These are phyloP conservation scores for Leucoagaricus sp. DNA, from an alignment of 1,284 basidiomycete genomes.

Conservation along the genomic window DNA sequence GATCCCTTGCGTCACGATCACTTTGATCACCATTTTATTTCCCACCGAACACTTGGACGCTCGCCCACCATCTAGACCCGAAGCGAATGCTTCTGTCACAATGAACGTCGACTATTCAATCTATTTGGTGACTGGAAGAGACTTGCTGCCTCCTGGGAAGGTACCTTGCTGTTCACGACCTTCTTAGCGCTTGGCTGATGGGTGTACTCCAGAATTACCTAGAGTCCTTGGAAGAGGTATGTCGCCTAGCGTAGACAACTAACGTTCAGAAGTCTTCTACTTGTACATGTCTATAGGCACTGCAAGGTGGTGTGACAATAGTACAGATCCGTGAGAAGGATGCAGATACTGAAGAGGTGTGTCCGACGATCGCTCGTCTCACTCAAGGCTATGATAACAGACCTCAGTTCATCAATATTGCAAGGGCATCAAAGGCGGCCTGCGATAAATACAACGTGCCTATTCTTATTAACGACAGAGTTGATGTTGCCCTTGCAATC, in stretches of 20 bases:
- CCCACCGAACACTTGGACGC: not conserved
- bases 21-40: not conserved
- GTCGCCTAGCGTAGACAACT: not conserved
- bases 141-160: slow-evolving; percentile 79
- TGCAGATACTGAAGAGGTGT: slow-evolving; percentile 77
- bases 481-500: slow-evolving; percentile 84
- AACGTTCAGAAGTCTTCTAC: slow-evolving; percentile 10
- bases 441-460: slow-evolving; percentile 85
- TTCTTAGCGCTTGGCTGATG: not conserved
- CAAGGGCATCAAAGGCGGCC: slow-evolving; percentile 68
- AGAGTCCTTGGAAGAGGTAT: slow-evolving; percentile 77
- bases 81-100: not conserved
- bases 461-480: slow-evolving; percentile 89
- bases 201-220: slow-evolving; percentile 63
- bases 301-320: slow-evolving; percentile 85
- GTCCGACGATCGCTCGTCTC: not conserved
- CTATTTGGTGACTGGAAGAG: slow-evolving; percentile 86
- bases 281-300: slow-evolving; percentile 46
- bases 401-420: slow-evolving; percentile 78
- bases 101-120: slow-evolving; percentile 68
- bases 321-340: slow-evolving; percentile 91
- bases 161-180: slow-evolving; percentile 38
- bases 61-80: no score
- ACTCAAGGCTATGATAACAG: not conserved
- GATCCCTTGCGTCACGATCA: no score